Evolutionary conservation across 305 asterid species (phyloP), one percentile per base, ranked within the genome.

Genomic region (Petunia hybrid): DNA sequence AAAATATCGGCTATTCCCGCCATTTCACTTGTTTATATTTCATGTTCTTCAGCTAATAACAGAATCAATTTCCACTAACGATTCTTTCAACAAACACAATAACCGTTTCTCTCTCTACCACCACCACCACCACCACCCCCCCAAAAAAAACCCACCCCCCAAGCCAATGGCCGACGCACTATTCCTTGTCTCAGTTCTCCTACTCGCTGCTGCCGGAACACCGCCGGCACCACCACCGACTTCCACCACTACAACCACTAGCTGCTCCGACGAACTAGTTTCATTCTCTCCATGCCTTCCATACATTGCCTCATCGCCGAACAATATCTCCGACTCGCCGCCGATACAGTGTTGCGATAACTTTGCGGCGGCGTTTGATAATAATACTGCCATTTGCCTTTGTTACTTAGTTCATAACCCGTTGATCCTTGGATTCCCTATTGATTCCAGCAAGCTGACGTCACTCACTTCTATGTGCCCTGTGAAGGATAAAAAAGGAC

Each of bases 221-320:
- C 66, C 85, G 1, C 86, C 77, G 43, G 80, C 61, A 6, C 53
- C 84, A 4, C 56, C 31, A 10, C 79, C 87, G 16, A 80, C 86
- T 6, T 51, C 66, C 36, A 75, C 80, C 53, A 53, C 83, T 9
- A 85, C 93, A 16, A 76, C 91, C 36, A 56, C 70, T 1, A 80
- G 88, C 73, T 95, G 99, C 85, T 81, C 97, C 69, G 94, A 89
- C 85, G 89, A 90, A 82, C 84, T 95, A 74, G 92, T 92, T 56
- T 39, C 83, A 12, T 92, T 95, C 88, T 92, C 99, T 9, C 71
- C 87, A 36, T 95, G 99, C 74, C 95, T 95, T 16, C 86, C 95
- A 0, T 94, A 85, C 88, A 86, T 90, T 66, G 85, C 97, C 40
- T 83, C 76, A n/a, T 77, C 85, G 77, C 96, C 97, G 46, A 95